Percentiles rank a stretch among this genome's conserved stretches.
Evolutionary conservation across 192 early-diverging fungal genomes (phyloP).

Genomic region (Chytriomyces confervae): DNA sequence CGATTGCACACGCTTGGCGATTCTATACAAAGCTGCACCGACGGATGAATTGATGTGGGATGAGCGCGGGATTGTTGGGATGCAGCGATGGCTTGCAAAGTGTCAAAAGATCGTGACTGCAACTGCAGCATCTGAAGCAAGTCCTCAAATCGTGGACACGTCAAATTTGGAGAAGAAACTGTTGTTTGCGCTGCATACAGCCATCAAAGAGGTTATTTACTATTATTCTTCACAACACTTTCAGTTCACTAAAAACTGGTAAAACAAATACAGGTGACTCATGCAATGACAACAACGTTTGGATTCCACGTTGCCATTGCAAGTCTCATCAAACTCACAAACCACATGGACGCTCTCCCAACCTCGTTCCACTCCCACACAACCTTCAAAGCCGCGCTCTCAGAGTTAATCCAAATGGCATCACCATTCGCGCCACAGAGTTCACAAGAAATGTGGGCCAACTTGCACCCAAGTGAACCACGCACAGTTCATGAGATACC

Average conservation of each 20-base stretch:
- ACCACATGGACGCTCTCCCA: slow-evolving; percentile 40
- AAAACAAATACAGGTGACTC: slow-evolving; percentile 37
- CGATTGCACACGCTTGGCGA: slow-evolving; percentile 83
- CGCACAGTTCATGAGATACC: neutral
- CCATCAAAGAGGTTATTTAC: slow-evolving; percentile 39
- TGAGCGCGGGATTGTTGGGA: slow-evolving; percentile 86
- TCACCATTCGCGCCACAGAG: slow-evolving; percentile 47
- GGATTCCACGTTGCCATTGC: slow-evolving; percentile 87
- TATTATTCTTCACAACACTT: neutral
- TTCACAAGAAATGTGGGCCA: slow-evolving; percentile 34
- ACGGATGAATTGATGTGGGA: slow-evolving; percentile 92
- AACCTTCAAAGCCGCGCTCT: slow-evolving; percentile 4
- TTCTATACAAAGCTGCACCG: slow-evolving; percentile 88
- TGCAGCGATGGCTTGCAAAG: slow-evolving; percentile 83
- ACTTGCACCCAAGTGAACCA: neutral
- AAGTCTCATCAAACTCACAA: slow-evolving; percentile 81
- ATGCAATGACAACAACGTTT: slow-evolving; percentile 49
- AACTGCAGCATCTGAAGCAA: neutral
- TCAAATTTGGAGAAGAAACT: slow-evolving; percentile 5
- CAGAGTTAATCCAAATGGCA: slow-evolving; percentile 33
- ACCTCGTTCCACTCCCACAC: neutral
- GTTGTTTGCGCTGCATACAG: slow-evolving; percentile 59
- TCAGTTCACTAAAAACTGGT: neutral
- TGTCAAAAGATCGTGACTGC: slow-evolving; percentile 62
- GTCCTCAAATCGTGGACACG: neutral